Percentiles rank a stretch among this genome's conserved stretches.
Evolutionary conservation across 2,329 filamentous ascomycete species (phyloP).

Genomic region (Paraphoma chrysanthemicola): DNA sequence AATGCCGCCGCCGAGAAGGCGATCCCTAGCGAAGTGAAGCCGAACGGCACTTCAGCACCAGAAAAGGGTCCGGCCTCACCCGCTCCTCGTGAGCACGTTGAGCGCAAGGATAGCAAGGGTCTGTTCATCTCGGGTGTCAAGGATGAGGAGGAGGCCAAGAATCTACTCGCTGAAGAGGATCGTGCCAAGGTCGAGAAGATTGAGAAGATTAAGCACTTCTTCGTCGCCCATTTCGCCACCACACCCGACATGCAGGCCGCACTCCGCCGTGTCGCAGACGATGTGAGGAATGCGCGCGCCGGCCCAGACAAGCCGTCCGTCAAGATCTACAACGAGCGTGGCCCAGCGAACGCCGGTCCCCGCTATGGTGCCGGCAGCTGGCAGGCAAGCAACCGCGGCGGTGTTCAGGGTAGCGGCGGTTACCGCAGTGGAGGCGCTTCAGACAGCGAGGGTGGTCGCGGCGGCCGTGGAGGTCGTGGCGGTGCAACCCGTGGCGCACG

Average conservation of each 20-base stretch:
- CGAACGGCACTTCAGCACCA: slow-evolving; percentile 58
- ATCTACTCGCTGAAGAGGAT: slow-evolving; percentile 84
- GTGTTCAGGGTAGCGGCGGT: slow-evolving; percentile 66
- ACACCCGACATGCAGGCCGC: slow-evolving; percentile 81
- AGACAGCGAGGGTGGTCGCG: slow-evolving; percentile 73
- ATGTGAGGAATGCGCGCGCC: slow-evolving; percentile 77
- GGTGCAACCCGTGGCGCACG: slow-evolving; percentile 57
- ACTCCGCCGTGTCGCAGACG: slow-evolving; percentile 74
- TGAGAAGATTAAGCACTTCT: slow-evolving; percentile 78
- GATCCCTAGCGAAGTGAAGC: slow-evolving; percentile 50
- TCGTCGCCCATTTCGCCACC: slow-evolving; percentile 84
- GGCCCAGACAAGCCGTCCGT: slow-evolving; percentile 79
- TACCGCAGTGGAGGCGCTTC: slow-evolving; percentile 85
- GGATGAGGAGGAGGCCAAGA: slow-evolving; percentile 80
- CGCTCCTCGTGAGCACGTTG: slow-evolving; percentile 61
- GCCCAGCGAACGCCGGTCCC: slow-evolving; percentile 52
- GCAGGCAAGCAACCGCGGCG: slow-evolving; percentile 70
- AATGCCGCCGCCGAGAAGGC: slow-evolving; percentile 49
- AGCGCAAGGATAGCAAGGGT: slow-evolving; percentile 72
- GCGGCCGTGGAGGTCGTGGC: slow-evolving; percentile 60
- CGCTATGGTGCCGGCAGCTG: slow-evolving; percentile 63
- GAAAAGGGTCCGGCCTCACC: slow-evolving; percentile 47
- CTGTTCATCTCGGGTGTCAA: slow-evolving; percentile 90
- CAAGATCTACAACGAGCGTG: slow-evolving; percentile 77
- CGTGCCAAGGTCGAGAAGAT: slow-evolving; percentile 75